Evolutionary conservation across 2,329 filamentous ascomycete species (phyloP).

Genomic region (Golovinomyces cichoracearum): DNA sequence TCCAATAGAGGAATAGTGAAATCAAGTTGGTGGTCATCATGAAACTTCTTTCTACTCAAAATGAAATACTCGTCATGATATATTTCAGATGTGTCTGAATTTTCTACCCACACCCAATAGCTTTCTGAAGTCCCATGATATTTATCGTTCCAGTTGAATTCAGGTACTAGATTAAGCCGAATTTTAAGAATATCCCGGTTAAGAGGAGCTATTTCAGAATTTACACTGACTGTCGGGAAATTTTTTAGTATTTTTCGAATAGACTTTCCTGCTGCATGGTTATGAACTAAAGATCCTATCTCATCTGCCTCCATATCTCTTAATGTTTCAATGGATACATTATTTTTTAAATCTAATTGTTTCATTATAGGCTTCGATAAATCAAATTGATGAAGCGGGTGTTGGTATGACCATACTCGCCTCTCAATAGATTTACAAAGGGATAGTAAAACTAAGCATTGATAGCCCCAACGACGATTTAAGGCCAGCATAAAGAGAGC

Average conservation of each 20-base stretch:
- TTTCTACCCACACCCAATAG: slow-evolving; percentile 98
- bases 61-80: slow-evolving; percentile 97
- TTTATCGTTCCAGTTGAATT: slow-evolving; percentile 85
- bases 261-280: slow-evolving; percentile 59
- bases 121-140: slow-evolving; percentile 86
- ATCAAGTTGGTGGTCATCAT: slow-evolving; percentile 91
- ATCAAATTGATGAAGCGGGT: slow-evolving; percentile 88
- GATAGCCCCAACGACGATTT: slow-evolving; percentile 83
- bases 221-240: slow-evolving; percentile 75
- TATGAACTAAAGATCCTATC: slow-evolving; percentile 76
- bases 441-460: slow-evolving; percentile 72
- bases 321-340: slow-evolving; percentile 48
- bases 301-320: slow-evolving; percentile 84
- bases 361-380: slow-evolving; percentile 59
- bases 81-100: slow-evolving; percentile 90
- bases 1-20: slow-evolving; percentile 92
- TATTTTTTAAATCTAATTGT: slow-evolving; percentile 52
- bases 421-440: slow-evolving; percentile 95
- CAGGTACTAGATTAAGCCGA: slow-evolving; percentile 58
- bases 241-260: slow-evolving; percentile 62
- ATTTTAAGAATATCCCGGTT: slow-evolving; percentile 91
- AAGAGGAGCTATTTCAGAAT: slow-evolving; percentile 81
- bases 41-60: slow-evolving; percentile 61
- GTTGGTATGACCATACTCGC: slow-evolving; percentile 80
- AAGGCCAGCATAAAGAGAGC: slow-evolving; percentile 93